A percentile compares a stretch with the other conserved stretches of the same genome.
Conservation (phyloP, 129 eudicot species). For the Tagetes patula region DNA sequence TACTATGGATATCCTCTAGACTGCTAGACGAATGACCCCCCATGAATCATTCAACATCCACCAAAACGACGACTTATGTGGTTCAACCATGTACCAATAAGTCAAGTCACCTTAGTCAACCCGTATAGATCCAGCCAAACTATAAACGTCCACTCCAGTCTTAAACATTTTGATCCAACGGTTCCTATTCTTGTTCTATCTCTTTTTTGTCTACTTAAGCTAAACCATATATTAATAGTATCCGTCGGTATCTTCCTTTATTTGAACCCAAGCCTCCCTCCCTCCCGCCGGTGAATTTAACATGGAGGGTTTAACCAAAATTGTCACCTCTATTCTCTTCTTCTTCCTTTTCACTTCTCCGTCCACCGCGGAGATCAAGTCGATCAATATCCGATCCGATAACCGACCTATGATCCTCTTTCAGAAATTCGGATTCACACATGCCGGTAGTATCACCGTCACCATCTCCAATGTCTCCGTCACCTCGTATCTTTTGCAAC, state of each 20-base stretch:
- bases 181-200: background rate
- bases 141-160: too few relatives aligned
- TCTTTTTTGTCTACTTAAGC: background rate
- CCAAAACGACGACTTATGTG: too few relatives aligned
- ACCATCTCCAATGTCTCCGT: conserved; percentile 43
- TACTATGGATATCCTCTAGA: too few relatives aligned
- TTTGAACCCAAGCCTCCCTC: background rate
- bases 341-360: conserved; percentile 29
- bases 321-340: background rate
- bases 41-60: too few relatives aligned
- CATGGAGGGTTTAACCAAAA: background rate
- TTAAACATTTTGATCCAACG: too few relatives aligned
- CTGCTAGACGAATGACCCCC: too few relatives aligned
- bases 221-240: background rate
- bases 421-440: conserved; percentile 52
- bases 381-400: conserved; percentile 37
- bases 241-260: background rate
- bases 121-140: too few relatives aligned
- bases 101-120: too few relatives aligned
- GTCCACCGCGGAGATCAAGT: conserved; percentile 43
- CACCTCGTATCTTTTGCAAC: conserved; percentile 23
- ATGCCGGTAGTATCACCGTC: conserved; percentile 40
- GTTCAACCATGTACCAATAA: too few relatives aligned
- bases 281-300: background rate
- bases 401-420: conserved; percentile 51